phyloP scores from a whole-genome alignment of 2,329 filamentous ascomycete species.

The Eutypella sp. region DNA sequence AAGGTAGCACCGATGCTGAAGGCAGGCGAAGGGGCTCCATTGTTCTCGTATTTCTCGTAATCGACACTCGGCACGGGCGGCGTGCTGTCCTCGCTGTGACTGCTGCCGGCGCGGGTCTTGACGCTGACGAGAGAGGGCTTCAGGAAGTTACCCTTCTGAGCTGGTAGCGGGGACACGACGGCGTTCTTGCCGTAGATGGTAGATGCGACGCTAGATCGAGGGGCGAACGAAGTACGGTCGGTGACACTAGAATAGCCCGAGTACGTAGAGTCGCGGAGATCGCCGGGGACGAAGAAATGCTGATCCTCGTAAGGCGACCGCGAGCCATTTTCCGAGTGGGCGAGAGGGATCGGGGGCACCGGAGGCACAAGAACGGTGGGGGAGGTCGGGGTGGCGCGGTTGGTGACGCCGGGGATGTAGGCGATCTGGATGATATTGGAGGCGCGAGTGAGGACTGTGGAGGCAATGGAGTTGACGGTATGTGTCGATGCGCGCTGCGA shows the following conservation, averaged over 20 bases:
- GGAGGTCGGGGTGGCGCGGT: constrained; percentile 80
- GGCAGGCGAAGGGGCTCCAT: constrained; percentile 40
- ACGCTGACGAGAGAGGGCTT: constrained; percentile 94
- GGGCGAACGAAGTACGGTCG: constrained; percentile 57
- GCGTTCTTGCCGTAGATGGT: constrained; percentile 93
- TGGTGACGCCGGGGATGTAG: constrained; percentile 95
- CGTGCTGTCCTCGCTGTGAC: constrained; percentile 45
- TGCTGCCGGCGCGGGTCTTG: constrained; percentile 60
- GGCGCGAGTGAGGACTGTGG: constrained; percentile 88
- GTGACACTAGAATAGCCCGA: constrained; percentile 65
- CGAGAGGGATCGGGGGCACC: constrained; percentile 81
- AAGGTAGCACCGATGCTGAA: constrained; percentile 67
- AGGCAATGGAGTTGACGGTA: constrained; percentile 87
- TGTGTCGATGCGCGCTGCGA: constrained; percentile 72
- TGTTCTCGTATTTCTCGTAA: constrained; percentile 51
- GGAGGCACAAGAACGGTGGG: constrained; percentile 80
- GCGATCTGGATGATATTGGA: constrained; percentile 99
- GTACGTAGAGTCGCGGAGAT: constrained; percentile 87
- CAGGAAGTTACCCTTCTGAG: constrained; percentile 79
- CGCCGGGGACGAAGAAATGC: constrained; percentile 89
- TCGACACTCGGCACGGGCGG: constrained; percentile 73
- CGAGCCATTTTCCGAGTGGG: constrained; percentile 52
- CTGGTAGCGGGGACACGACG: constrained; percentile 68
- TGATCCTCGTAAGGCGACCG: constrained; percentile 65
- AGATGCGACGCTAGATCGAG: constrained; percentile 74